Percentiles rank a stretch among this genome's conserved stretches.
Evolutionary conservation across 257 asterid genomes (phyloP).

Genomic region (Craterostigma plantagineum): DNA sequence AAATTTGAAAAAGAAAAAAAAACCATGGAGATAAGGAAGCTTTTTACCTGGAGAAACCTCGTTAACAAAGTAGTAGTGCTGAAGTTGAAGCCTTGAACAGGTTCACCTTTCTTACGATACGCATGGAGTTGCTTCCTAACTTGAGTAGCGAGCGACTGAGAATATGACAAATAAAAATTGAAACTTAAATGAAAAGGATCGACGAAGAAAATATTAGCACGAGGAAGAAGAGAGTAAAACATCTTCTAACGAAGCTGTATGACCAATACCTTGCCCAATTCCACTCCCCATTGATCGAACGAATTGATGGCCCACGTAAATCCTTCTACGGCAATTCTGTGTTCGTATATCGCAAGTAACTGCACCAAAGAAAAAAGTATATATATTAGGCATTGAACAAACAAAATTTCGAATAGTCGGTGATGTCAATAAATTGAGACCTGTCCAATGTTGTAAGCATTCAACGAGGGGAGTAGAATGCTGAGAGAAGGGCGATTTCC

Average conservation of each 20-base stretch:
- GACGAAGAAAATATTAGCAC: slow-evolving; percentile 5
- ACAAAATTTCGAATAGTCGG: too few relatives aligned
- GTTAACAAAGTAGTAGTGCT: slow-evolving; percentile 50
- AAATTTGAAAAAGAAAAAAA: too few relatives aligned
- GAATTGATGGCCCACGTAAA: slow-evolving; percentile 95
- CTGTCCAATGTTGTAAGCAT: slow-evolving; percentile 93
- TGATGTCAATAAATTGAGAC: slow-evolving; percentile 13
- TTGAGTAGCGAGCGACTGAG: slow-evolving; percentile 52
- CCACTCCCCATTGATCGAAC: slow-evolving; percentile 99
- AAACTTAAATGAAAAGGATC: slow-evolving; percentile 2
- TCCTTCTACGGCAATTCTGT: slow-evolving; percentile 92
- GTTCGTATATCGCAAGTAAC: slow-evolving; percentile 93
- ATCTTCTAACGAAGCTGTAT: background rate
- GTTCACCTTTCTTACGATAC: slow-evolving; percentile 73
- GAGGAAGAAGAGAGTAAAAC: background rate
- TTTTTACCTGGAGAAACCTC: slow-evolving; percentile 59
- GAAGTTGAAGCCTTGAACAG: slow-evolving; percentile 72
- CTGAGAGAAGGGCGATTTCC: slow-evolving; percentile 97
- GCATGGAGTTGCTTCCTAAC: slow-evolving; percentile 93
- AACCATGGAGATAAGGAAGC: background rate
- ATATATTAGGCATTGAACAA: background rate
- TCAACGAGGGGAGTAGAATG: slow-evolving; percentile 75
- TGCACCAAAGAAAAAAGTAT: slow-evolving; percentile 21
- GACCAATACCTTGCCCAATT: slow-evolving; percentile 70
- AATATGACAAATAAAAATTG: slow-evolving; percentile 1